Percentiles rank a stretch among this genome's conserved stretches.
These are phyloP conservation scores for Colletotrichum agaves DNA, from an alignment of 2,329 filamentous ascomycete species.

Conservation along the genomic window DNA sequence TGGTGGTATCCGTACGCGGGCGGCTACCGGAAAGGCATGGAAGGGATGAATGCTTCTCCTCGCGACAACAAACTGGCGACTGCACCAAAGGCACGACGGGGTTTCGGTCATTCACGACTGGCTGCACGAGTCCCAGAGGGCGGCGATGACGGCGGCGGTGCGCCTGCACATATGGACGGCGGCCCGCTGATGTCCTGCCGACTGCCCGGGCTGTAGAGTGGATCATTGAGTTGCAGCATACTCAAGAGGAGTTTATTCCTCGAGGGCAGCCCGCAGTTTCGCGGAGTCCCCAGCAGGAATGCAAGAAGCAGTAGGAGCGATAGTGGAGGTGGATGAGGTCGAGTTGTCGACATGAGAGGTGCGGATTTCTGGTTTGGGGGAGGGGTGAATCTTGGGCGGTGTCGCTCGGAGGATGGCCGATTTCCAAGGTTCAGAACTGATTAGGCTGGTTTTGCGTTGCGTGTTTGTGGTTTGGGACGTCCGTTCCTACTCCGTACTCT, in stretches of 20 bases:
- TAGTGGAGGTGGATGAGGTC: constrained; percentile 28
- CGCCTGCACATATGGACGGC: constrained; percentile 25
- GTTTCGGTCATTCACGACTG: constrained; percentile 15
- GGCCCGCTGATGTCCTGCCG: constrained; percentile 25
- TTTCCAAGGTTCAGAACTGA: not conserved
- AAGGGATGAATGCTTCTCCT: constrained; percentile 30
- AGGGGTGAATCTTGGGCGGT: not conserved
- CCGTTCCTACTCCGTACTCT: not conserved
- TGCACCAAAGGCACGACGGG: constrained; percentile 8
- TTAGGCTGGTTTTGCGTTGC: not conserved
- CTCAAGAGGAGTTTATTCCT: constrained; percentile 7
- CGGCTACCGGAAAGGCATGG: constrained; percentile 10
- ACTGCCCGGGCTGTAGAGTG: constrained; percentile 26
- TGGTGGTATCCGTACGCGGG: not conserved
- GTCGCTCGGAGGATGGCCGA: constrained; percentile 13
- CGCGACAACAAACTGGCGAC: constrained; percentile 21
- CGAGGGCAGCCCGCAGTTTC: constrained; percentile 6
- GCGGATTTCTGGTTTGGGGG: constrained; percentile 8
- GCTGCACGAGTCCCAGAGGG: not conserved
- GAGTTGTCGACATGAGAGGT: not conserved
- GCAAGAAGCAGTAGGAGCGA: constrained; percentile 19
- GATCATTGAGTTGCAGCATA: constrained; percentile 35
- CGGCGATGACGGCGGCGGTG: constrained; percentile 26
- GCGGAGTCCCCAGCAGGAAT: constrained; percentile 14
- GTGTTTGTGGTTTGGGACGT: constrained; percentile 10